phyloP scores from a whole-genome alignment of 2,329 filamentous ascomycete genomes.

The Aurifilum marmelostoma region DNA sequence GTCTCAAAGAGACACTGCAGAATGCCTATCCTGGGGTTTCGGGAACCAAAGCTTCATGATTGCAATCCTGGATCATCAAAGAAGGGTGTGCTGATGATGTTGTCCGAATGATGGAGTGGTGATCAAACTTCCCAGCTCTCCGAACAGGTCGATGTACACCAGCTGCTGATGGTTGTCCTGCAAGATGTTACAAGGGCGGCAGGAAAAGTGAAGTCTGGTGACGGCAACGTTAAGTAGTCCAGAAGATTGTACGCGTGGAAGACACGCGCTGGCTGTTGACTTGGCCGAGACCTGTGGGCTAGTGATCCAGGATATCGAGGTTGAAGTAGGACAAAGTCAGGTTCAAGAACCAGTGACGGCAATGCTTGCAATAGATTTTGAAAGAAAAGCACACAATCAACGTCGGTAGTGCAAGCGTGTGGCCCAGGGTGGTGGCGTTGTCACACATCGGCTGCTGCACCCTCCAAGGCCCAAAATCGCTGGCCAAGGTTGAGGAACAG shows the following conservation, averaged over 20 bases:
- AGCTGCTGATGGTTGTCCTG: neutral
- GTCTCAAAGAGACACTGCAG: slow-evolving; percentile 16
- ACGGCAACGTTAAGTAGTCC: neutral
- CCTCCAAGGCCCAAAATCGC: neutral
- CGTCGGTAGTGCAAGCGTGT: neutral
- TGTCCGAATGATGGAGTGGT: neutral
- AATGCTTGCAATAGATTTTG: neutral
- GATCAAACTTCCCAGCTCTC: neutral
- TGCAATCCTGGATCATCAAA: neutral
- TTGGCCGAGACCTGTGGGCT: neutral
- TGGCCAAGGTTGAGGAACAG: neutral
- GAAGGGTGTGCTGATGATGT: neutral
- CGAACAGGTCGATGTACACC: neutral
- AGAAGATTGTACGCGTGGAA: neutral
- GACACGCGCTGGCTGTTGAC: neutral
- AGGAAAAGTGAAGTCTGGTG: neutral
- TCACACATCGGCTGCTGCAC: neutral
- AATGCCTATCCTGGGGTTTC: slow-evolving; percentile 18
- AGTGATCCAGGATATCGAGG: neutral
- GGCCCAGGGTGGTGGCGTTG: neutral
- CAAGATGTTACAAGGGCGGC: neutral
- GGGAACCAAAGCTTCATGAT: slow-evolving; percentile 21
- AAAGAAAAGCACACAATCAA: slow-evolving; percentile 18
- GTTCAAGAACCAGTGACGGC: neutral
- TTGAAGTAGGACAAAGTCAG: neutral